Conservation (phyloP, 2,329 filamentous ascomycete genomes). For the Talaromyces islandicus region DNA sequence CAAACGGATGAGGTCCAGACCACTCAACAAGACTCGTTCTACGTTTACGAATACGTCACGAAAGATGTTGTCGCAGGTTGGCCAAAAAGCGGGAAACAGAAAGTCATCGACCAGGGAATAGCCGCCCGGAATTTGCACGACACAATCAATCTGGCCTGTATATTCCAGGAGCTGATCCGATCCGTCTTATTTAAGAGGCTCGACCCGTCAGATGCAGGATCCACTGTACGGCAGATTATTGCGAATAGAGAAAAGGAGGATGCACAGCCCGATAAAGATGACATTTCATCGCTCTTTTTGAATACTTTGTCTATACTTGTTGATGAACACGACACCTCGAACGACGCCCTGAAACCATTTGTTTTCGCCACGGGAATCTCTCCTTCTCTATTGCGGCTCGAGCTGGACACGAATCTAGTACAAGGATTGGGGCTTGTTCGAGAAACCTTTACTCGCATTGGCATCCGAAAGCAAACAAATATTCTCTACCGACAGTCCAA, state of each 20-base stretch:
- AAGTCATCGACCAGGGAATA: constrained; percentile 59
- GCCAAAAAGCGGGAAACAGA: constrained; percentile 60
- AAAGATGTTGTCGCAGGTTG: constrained; percentile 63
- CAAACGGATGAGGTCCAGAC: constrained; percentile 9
- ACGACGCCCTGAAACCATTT: constrained; percentile 57
- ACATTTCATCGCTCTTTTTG: constrained; percentile 67
- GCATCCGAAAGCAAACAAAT: constrained; percentile 86
- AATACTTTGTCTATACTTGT: constrained; percentile 76
- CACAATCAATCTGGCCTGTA: constrained; percentile 58
- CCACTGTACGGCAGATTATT: constrained; percentile 67
- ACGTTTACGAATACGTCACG: constrained; percentile 71
- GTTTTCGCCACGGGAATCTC: constrained; percentile 68
- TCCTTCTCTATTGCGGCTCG: constrained; percentile 65
- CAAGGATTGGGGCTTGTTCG: constrained; percentile 73
- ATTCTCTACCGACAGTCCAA: constrained; percentile 92
- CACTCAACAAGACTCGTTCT: constrained; percentile 35
- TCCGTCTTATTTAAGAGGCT: constrained; percentile 66
- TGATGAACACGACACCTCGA: constrained; percentile 58
- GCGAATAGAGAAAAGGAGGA: constrained; percentile 44
- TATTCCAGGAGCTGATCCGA: constrained; percentile 81
- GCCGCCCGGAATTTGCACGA: constrained; percentile 64
- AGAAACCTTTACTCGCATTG: constrained; percentile 75
- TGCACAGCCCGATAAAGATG: constrained; percentile 49
- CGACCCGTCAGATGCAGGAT: constrained; percentile 62
- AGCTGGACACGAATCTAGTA: constrained; percentile 74